These are phyloP conservation scores for Phylloporus rhodoxanthus DNA, from an alignment of 768 basidiomycete species.

Conservation along the genomic window DNA sequence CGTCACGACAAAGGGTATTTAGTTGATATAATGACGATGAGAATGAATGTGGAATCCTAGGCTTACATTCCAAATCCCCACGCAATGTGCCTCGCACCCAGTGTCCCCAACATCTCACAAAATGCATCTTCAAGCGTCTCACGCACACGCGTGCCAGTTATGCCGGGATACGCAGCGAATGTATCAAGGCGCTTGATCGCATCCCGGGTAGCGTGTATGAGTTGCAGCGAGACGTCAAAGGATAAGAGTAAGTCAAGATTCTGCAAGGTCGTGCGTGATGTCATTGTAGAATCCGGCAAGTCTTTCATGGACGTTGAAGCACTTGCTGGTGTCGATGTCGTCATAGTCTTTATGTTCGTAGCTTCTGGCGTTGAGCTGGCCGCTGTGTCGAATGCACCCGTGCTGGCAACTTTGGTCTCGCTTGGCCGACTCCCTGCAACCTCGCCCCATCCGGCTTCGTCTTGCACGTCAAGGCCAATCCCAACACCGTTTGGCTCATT, in stretches of 20 bases:
- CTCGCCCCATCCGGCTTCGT: conserved; percentile 26
- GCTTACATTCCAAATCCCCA: conserved; percentile 74
- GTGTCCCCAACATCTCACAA: conserved; percentile 70
- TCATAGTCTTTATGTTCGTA: background rate
- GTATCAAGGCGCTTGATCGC: conserved; percentile 88
- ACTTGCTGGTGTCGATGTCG: background rate
- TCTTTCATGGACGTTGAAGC: background rate
- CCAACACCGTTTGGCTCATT: background rate
- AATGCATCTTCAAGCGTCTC: conserved; percentile 96
- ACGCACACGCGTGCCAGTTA: conserved; percentile 78
- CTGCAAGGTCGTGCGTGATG: conserved; percentile 7
- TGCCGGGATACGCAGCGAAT: conserved; percentile 81
- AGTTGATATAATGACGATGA: background rate
- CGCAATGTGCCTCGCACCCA: conserved; percentile 73
- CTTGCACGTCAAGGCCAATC: conserved; percentile 1
- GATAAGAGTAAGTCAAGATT: conserved; percentile 84
- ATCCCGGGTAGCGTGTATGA: conserved; percentile 91
- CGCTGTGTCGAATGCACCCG: background rate
- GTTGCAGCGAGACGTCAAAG: conserved; percentile 81
- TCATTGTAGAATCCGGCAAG: background rate
- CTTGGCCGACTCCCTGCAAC: conserved; percentile 8
- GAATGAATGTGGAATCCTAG: background rate
- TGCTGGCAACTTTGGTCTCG: background rate
- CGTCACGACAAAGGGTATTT: background rate
- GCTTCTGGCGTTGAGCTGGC: background rate